These are phyloP conservation scores for Zopfia rhizophila DNA, from an alignment of 2,329 filamentous ascomycete genomes.

Conservation along the genomic window DNA sequence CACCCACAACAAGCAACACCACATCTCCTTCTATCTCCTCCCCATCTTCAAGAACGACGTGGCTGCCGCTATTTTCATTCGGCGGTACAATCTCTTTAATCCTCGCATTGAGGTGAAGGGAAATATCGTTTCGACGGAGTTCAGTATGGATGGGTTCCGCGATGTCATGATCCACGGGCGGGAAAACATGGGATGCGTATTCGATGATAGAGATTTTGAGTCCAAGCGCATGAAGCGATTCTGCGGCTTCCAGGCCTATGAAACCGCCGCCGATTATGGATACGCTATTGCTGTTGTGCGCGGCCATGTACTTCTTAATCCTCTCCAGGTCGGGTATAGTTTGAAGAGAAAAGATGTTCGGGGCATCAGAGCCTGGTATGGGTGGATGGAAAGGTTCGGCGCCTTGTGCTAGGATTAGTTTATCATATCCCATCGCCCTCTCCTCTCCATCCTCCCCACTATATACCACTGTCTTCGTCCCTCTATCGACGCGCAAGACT, in stretches of 20 bases:
- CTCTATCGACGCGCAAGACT: slow-evolving; percentile 30
- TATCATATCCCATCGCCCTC: slow-evolving; percentile 31
- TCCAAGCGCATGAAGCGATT: slow-evolving; percentile 28
- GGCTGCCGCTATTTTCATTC: neutral
- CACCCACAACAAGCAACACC: slow-evolving; percentile 21
- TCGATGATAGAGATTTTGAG: slow-evolving; percentile 35
- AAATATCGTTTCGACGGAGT: slow-evolving; percentile 23
- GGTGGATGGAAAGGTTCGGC: slow-evolving; percentile 27
- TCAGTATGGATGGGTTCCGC: slow-evolving; percentile 30
- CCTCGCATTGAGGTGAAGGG: slow-evolving; percentile 21
- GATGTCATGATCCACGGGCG: slow-evolving; percentile 33
- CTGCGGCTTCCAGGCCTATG: slow-evolving; percentile 41
- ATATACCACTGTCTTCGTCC: slow-evolving; percentile 15
- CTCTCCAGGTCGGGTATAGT: slow-evolving; percentile 30
- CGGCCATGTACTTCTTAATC: slow-evolving; percentile 24
- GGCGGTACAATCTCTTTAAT: slow-evolving; percentile 11
- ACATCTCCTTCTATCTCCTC: slow-evolving; percentile 14
- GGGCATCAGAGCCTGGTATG: slow-evolving; percentile 26
- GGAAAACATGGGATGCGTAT: slow-evolving; percentile 26
- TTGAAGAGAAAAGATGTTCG: slow-evolving; percentile 32
- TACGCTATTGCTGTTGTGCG: slow-evolving; percentile 16
- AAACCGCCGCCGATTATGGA: slow-evolving; percentile 38
- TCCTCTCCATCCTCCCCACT: slow-evolving; percentile 1
- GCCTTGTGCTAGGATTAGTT: slow-evolving; percentile 31
- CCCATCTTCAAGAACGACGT: slow-evolving; percentile 10